Evolutionary conservation across 2,329 filamentous ascomycete species (phyloP).

Genomic region (Colletotrichum spaethianum): DNA sequence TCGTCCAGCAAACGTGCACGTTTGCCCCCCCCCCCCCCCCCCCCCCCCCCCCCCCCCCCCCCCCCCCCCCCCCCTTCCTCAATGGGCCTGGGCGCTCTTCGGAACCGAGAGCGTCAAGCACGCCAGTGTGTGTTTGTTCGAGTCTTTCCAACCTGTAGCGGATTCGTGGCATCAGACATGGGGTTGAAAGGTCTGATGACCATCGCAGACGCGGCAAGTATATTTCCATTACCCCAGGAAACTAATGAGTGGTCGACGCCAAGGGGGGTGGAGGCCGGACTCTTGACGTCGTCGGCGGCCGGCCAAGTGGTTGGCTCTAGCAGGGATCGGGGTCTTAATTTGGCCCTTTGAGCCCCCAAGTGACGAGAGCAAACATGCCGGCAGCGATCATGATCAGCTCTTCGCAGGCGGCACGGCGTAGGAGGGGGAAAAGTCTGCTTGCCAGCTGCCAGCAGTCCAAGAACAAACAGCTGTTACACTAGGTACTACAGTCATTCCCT

Average conservation of each 20-base stretch:
- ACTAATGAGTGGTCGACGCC: conserved; percentile 34
- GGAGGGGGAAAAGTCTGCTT: conserved; percentile 9
- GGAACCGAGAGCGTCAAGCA: neutral
- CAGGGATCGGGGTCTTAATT: neutral
- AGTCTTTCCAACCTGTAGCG: conserved; percentile 24
- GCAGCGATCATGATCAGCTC: conserved; percentile 24
- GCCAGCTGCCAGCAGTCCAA: neutral
- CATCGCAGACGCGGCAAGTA: conserved; percentile 25
- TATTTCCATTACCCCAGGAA: conserved; percentile 42
- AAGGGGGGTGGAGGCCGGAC: neutral
- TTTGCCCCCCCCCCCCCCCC: conserved; percentile 20
- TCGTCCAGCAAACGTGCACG: conserved; percentile 10
- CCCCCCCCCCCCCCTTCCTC: neutral
- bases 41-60: neutral
- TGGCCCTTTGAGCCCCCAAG: neutral
- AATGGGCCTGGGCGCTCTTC: neutral
- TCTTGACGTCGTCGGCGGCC: conserved; percentile 34
- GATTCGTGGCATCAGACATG: conserved; percentile 28
- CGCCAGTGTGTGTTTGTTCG: conserved; percentile 1
- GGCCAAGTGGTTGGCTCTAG: conserved; percentile 15
- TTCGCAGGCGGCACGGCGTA: neutral
- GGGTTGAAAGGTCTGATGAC: conserved; percentile 33
- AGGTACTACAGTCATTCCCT: neutral
- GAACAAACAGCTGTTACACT: neutral
- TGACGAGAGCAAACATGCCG: conserved; percentile 20